phyloP scores from a whole-genome alignment of 2,329 filamentous ascomycete species.

The Coniochaeta prunicola region DNA sequence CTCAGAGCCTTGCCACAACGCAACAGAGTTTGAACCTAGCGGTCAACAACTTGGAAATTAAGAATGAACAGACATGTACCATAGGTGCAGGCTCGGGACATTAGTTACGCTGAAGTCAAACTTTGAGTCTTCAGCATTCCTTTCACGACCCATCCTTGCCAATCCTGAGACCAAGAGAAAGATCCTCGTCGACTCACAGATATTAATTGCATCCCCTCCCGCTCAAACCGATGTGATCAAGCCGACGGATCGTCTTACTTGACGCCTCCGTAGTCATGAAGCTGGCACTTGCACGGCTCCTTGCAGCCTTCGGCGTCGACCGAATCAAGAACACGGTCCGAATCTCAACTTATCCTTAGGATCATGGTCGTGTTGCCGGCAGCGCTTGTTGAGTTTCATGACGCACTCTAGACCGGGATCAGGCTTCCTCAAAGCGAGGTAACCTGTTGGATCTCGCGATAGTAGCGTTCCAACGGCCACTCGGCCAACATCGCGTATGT shows the following conservation, averaged over 20 bases:
- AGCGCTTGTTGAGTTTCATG: background rate
- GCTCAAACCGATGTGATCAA: background rate
- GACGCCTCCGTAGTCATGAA: background rate
- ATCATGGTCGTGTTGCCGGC: background rate
- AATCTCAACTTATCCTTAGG: background rate
- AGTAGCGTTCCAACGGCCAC: background rate
- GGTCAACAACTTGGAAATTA: too few relatives aligned
- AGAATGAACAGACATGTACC: background rate
- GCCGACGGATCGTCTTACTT: background rate
- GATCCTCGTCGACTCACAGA: background rate
- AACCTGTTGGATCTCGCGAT: background rate
- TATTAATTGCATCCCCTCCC: background rate
- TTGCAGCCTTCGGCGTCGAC: background rate
- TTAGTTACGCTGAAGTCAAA: too few relatives aligned
- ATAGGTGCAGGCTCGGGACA: background rate
- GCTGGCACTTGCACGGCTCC: background rate
- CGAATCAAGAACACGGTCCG: background rate
- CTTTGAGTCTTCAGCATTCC: too few relatives aligned
- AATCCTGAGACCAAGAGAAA: background rate
- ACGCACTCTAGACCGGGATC: background rate
- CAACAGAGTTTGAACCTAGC: too few relatives aligned
- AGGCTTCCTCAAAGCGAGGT: background rate
- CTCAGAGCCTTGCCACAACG: background rate
- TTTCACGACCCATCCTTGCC: background rate
- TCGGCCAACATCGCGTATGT: background rate